Evolutionary conservation across 306 rosid species (phyloP), one percentile per base, ranked within the genome.

Genomic region (Vigna hirtella): DNA sequence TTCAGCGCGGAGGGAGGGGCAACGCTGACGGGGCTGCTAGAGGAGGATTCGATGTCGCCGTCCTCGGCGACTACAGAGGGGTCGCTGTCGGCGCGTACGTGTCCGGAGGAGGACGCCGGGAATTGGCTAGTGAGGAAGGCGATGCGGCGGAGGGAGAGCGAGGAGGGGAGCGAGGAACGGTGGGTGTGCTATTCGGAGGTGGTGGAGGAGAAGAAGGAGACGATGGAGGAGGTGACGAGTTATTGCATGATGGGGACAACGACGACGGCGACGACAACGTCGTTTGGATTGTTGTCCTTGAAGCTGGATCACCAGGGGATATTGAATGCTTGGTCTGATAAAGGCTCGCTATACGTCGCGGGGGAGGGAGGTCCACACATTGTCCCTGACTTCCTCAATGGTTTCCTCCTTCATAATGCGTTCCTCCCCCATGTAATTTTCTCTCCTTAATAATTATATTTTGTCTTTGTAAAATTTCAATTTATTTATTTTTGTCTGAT

Each of bases 101-200:
- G 64, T 79, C 74, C 78, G 32, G 30, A 11, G 69, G 4, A 59
- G 67, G 81, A 57, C 2, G 4, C 20, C 1, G 66, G 76, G 63
- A 65, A 64, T 34, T 79, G 82, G 62, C 85, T 95, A 9, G 89
- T 95, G 4, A 79, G 90, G 85, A 82, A 87, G 84, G 99, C 99
- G 75, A 91, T 96, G 98, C 90, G 91, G 85, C 80, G 71, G 58
- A 75, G 90, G 67, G 77, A 76, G n/a, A 83, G 82, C 68, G 68
- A 62, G 45, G 68, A 62, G 6, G 72, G 5, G 71, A 80, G 83
- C 4, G 88, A 85, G 55, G 99, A 91, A 88, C 86, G 89, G 80
- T 96, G 98, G 98, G 97, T 96, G 15, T 87, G 91, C 70, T 96
- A 88, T 71, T 96, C 99, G 30, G 94, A 95, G 71, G 90, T 93